Evolutionary conservation across 148 eudicot species (phyloP), one percentile per base, ranked within the genome.

Genomic region (Vaccinium macrocarpon): DNA sequence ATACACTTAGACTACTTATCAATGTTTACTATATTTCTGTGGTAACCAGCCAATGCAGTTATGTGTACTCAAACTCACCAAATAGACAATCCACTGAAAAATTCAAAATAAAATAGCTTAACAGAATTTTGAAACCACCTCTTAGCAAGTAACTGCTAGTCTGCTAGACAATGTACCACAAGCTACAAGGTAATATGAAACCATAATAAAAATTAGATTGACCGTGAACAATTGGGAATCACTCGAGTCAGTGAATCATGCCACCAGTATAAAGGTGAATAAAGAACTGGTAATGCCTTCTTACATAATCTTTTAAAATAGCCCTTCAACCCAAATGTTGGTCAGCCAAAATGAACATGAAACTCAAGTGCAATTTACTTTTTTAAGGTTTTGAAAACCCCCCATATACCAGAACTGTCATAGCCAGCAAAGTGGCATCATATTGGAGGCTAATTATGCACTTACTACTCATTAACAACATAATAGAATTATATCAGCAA

Each of bases 161-260:
- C 91, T n/a, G 19, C 32, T 13, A 90, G 87, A 93, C 91, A 88
- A 93, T 23, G 7, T 23, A 27, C 59, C 13, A 77, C 21, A 77
- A 25, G 38, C 15, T 52, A 52, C 38, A 77, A 52, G 1, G 35
- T 12, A 50, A 50, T 77, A 51, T 50, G 59, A 53, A 51, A 77
- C 61, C 59, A 51, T 29, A 77, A 77, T 2, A 7, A 77, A 42
- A 52, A 9, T 76, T 49, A 49, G 4, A 76, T 13, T 52, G 79
- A 75, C 35, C 15, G 10, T 13, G 61, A 77, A 77, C 13, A 23
- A 48, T 21, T 77, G 38, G 23, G 19, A 77, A 23, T 23, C 32
- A 12, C 80, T 21, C 55, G 10, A 48, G 79, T 9, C 16, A 48
- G 52, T 46, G 51, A 1, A 75, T 48, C 78, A 48, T 23, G 79